Base-by-base conservation (phyloP, 495 filamentous ascomycete species). In the Saxispiralis lemnorum region DNA sequence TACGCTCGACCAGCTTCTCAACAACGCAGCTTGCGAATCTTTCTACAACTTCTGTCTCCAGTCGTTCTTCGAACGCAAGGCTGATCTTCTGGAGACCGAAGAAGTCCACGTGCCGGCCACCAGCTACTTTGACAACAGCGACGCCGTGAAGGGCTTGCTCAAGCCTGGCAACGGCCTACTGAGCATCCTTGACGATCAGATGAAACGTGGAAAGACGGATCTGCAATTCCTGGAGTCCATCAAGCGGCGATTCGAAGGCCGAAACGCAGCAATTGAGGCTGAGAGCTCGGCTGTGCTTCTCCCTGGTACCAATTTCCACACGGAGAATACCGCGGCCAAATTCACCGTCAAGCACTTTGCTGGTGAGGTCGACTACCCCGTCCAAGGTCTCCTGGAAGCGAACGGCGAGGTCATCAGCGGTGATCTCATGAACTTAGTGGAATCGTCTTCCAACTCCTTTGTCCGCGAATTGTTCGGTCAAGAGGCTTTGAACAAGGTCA, bases 81-180 rank as follows among this genome's bases (percentile, higher is more conserved):
- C 83, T 0, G 87, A 95, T 48, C 70, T 89, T 58, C 65, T 96
- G 39, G 87, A 97, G 53, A 81, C 77, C 15, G 89, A 97, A 62
- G 89, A 95, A 55, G 80, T 96, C 7, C 70, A 64, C 12, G 83
- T 97, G 6, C 72, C 87, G 3, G 78, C 85, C 1, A 93, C 88
- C 0, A 89, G 82, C 64, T 97, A 95, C 57, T 97, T 93, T 44
- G 89, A 97, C 62, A 97, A 96, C 62, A 81, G 80, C 0, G 89
- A 96, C 57, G 84, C 85, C 20, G 86, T 93, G 19, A 82, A 79
- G 45, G 88, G 83, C 0, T 63, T 97, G 28, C 63, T 96, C 47
- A 97, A 97, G 62, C 71, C 82, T 32, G 81, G 83, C 30, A 96
- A 96, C 57, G 89, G 89, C 4, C 59, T 97, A 21, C 69, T 97